Conservation (phyloP, 257 asterid species). For the Linaria vulgaris region DNA sequence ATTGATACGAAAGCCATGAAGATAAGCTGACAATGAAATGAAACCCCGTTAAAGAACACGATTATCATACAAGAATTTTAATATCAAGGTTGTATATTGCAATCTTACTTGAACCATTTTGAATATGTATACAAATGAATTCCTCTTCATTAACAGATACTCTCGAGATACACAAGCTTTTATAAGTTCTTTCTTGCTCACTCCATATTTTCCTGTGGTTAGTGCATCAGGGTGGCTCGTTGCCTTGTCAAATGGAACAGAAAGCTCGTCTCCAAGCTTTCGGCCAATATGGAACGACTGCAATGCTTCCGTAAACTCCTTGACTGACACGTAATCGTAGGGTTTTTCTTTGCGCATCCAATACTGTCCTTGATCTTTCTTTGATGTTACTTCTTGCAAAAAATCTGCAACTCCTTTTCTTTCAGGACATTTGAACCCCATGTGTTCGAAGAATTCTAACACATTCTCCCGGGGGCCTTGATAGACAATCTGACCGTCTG, state of each 20-base stretch:
- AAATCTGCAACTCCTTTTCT: conserved; percentile 95
- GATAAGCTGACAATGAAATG: conserved; percentile 43
- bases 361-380: conserved; percentile 86
- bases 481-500: conserved; percentile 78
- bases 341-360: conserved; percentile 63
- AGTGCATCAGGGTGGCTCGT: conserved; percentile 74
- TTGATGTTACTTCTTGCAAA: conserved; percentile 90
- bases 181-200: conserved; percentile 66
- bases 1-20: conserved; percentile 59
- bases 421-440: conserved; percentile 86
- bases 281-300: conserved; percentile 68
- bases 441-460: conserved; percentile 63
- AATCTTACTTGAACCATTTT: conserved; percentile 62
- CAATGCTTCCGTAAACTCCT: conserved; percentile 72
- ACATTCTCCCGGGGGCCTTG: conserved; percentile 85
- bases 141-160: conserved; percentile 62
- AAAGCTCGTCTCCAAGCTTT: conserved; percentile 62
- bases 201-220: conserved; percentile 57
- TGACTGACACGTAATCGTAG: conserved; percentile 48
- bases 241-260: conserved; percentile 62
- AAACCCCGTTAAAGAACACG: too few relatives aligned
- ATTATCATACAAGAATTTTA: not conserved
- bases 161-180: conserved; percentile 73
- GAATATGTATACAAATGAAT: conserved; percentile 74
- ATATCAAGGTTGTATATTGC: not conserved